Evolutionary conservation across 352 stramenopile genomes (phyloP).

Genomic region (Pythium rhizo-oryzae): DNA sequence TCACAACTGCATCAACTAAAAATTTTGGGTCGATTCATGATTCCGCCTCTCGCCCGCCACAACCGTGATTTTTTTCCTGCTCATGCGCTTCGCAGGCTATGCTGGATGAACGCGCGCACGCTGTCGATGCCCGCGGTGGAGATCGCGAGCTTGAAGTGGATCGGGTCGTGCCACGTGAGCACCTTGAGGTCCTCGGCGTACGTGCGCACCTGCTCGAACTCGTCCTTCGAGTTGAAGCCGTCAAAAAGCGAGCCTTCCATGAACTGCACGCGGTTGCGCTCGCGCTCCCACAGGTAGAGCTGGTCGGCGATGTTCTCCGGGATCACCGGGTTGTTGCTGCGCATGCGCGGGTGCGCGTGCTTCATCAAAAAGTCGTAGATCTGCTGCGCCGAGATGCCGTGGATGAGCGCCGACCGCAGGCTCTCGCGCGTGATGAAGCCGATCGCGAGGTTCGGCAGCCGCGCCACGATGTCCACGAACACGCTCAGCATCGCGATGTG

Average conservation of each 20-base stretch:
- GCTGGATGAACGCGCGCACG: conserved; percentile 77
- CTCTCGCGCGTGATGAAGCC: conserved; percentile 91
- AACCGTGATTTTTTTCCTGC: neutral
- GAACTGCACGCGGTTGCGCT: conserved; percentile 89
- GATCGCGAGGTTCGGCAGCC: conserved; percentile 90
- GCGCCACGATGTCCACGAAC: conserved; percentile 91
- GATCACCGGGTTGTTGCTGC: conserved; percentile 70
- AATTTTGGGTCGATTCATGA: neutral
- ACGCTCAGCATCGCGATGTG: conserved; percentile 93
- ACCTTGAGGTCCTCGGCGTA: conserved; percentile 73
- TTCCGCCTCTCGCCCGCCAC: neutral
- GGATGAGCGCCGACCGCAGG: conserved; percentile 85
- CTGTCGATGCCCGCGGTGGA: conserved; percentile 58
- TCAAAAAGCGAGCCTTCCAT: conserved; percentile 85
- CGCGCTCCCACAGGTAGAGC: conserved; percentile 91
- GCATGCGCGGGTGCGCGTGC: conserved; percentile 86
- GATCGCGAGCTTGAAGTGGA: conserved; percentile 83
- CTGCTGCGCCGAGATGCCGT: conserved; percentile 90
- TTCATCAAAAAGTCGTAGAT: conserved; percentile 93
- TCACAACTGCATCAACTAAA: no score
- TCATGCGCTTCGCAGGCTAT: conserved; percentile 33
- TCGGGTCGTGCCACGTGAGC: conserved; percentile 81
- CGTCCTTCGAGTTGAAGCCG: conserved; percentile 81
- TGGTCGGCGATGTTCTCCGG: conserved; percentile 91
- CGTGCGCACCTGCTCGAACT: conserved; percentile 78